Conservation (phyloP, 2,329 filamentous ascomycete species). For the Talaromyces pinophilus region DNA sequence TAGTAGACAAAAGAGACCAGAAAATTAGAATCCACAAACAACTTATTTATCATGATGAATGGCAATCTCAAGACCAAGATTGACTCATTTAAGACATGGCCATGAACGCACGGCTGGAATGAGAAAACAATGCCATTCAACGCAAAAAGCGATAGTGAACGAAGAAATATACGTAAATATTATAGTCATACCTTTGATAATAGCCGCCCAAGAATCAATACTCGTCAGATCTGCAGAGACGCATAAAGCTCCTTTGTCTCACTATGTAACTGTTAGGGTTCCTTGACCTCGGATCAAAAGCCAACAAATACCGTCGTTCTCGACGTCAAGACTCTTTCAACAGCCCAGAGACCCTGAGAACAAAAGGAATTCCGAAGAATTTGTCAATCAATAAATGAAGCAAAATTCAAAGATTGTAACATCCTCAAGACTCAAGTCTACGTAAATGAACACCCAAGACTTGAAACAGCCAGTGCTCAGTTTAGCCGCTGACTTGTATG, state of each 20-base stretch:
- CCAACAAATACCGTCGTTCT: background rate
- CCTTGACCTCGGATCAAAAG: background rate
- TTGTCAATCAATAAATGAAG: background rate
- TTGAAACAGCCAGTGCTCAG: conserved; percentile 8
- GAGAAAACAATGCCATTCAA: background rate
- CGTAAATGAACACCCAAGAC: background rate
- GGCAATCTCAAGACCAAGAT: background rate
- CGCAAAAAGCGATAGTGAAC: background rate
- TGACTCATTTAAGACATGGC: background rate
- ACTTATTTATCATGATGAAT: background rate
- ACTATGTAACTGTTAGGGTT: conserved; percentile 9
- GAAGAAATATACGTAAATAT: background rate
- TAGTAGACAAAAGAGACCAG: background rate
- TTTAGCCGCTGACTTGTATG: conserved; percentile 12
- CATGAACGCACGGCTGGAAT: background rate
- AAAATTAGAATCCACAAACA: no score
- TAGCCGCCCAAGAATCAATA: background rate
- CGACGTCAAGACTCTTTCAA: background rate
- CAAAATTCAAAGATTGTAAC: background rate
- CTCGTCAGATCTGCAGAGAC: background rate
- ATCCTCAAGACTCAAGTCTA: background rate
- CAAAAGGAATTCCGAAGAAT: background rate
- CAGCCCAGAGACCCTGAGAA: background rate
- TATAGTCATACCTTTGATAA: background rate
- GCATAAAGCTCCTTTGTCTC: conserved; percentile 9